Base-by-base conservation (phyloP, 2,329 filamentous ascomycete genomes). In the Volutella citrinella region DNA sequence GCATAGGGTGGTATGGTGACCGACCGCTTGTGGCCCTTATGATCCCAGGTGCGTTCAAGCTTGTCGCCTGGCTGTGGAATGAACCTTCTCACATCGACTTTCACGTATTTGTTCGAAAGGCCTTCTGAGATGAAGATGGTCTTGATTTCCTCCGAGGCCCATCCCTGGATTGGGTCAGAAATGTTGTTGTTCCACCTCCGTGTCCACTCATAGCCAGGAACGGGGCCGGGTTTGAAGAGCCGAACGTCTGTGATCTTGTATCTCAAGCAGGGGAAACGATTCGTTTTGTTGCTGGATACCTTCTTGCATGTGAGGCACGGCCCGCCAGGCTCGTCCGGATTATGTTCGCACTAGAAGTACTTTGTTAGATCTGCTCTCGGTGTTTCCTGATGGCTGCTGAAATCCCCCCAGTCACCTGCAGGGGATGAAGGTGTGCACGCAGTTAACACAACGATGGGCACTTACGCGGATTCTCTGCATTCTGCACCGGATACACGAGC, bases 401-500 rank as follows among this genome's bases (percentile, higher is more conserved):
- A n/a, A n/a, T n/a, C n/a, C n/a, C n/a, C n/a, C n/a, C n/a, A n/a
- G n/a, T n/a, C n/a, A n/a, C n/a, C n/a, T n/a, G n/a, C n/a, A n/a
- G n/a, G n/a, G n/a, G n/a, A n/a, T n/a, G n/a, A n/a, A n/a, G n/a
- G n/a, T n/a, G n/a, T n/a, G n/a, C n/a, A n/a, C n/a, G n/a, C n/a
- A n/a, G n/a, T n/a, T n/a, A n/a, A n/a, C n/a, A n/a, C n/a, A n/a
- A n/a, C n/a, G n/a, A n/a, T n/a, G n/a, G n/a, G n/a, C 21, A 61
- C 74, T 67, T 56, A 80, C 76, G 30, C 77, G 68, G 46, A 80
- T 79, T 26, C 76, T 68, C 45, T 80, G 77, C 73, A 80, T 78
- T 30, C 74, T 67, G 43, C 77, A 81, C 27, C 76, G 65, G 38
- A 80, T 72, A 47, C 77, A 81, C 14, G 73, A 77, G 8, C 75